Evolutionary conservation across 1,284 basidiomycete genomes (phyloP).

Genomic region (Anthracocystis panici-leucophaei): DNA sequence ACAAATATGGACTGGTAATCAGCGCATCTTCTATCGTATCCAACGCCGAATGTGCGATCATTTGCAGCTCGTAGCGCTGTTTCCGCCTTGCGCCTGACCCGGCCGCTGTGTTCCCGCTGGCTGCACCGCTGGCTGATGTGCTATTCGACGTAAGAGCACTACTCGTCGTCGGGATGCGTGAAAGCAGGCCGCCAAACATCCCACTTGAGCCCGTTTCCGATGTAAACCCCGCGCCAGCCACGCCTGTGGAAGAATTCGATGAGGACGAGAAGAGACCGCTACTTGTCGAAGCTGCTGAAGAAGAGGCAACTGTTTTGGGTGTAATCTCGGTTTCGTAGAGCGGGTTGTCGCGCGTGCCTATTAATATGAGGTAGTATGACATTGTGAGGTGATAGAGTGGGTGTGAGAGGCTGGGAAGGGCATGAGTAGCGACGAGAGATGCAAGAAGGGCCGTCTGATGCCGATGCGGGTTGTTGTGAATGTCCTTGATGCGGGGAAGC

Average conservation of each 20-base stretch:
- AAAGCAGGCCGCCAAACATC: conserved; percentile 37
- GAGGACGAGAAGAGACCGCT: conserved; percentile 5
- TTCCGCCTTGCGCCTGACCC: conserved; percentile 14
- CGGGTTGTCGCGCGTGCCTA: conserved; percentile 66
- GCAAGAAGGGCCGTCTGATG: background rate
- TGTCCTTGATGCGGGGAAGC: background rate
- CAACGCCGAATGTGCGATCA: conserved; percentile 67
- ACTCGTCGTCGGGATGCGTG: conserved; percentile 28
- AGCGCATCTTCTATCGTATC: conserved; percentile 65
- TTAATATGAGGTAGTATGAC: conserved; percentile 67
- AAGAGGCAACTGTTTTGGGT: conserved; percentile 39
- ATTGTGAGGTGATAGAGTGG: conserved; percentile 6
- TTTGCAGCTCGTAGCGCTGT: conserved; percentile 62
- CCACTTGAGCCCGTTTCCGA: conserved; percentile 8
- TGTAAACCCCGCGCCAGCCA: background rate
- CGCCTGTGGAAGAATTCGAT: background rate
- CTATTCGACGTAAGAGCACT: conserved; percentile 2
- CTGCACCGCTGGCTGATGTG: background rate
- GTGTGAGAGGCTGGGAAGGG: background rate
- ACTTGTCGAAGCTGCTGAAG: conserved; percentile 15
- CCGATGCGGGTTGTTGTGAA: background rate
- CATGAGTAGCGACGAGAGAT: too few species aligned
- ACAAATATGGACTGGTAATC: conserved; percentile 56
- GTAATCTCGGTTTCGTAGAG: conserved; percentile 67
- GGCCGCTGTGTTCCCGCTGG: background rate